Percentiles rank a stretch among this genome's conserved stretches.
phyloP scores from a whole-genome alignment of 1,284 basidiomycete genomes.

The Leucoagaricus sp. region DNA sequence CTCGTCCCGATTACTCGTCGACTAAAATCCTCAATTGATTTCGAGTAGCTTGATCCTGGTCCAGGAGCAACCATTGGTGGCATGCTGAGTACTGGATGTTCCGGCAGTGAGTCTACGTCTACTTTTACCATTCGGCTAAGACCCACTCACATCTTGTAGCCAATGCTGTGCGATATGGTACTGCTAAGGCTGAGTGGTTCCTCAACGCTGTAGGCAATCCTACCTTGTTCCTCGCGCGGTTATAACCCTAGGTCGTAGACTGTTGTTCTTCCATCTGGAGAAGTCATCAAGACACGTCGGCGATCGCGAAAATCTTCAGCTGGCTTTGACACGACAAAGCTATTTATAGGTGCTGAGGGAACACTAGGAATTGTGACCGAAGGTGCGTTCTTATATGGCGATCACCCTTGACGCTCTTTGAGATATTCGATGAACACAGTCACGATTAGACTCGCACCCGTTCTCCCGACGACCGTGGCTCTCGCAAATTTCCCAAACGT shows the following conservation, averaged over 20 bases:
- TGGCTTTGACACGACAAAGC: slow-evolving; percentile 88
- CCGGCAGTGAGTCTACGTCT: slow-evolving; percentile 65
- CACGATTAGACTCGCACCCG: slow-evolving; percentile 79
- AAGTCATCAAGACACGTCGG: slow-evolving; percentile 91
- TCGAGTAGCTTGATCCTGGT: slow-evolving; percentile 73
- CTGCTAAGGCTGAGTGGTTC: slow-evolving; percentile 85
- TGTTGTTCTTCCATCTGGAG: slow-evolving; percentile 86
- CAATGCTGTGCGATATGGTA: slow-evolving; percentile 89
- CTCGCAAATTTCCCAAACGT: slow-evolving; percentile 71
- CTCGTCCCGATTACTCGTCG: not conserved
- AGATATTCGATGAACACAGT: slow-evolving; percentile 36
- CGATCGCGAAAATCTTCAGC: slow-evolving; percentile 88
- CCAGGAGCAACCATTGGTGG: slow-evolving; percentile 87
- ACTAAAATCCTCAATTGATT: not conserved
- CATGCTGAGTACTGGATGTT: slow-evolving; percentile 87
- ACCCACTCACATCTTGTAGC: slow-evolving; percentile 43
- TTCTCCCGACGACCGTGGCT: slow-evolving; percentile 77
- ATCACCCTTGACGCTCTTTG: not conserved
- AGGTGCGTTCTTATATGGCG: slow-evolving; percentile 54
- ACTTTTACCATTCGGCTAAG: not conserved
- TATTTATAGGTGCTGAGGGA: slow-evolving; percentile 95
- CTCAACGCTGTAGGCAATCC: slow-evolving; percentile 61
- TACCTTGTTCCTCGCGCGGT: not conserved
- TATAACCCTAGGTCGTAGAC: slow-evolving; percentile 48
- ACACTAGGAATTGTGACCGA: slow-evolving; percentile 94